A percentile compares a stretch with the other conserved stretches of the same genome.
Evolutionary conservation across 1,139 yeast species (phyloP).

Genomic region (Yamadazyma oceani): DNA sequence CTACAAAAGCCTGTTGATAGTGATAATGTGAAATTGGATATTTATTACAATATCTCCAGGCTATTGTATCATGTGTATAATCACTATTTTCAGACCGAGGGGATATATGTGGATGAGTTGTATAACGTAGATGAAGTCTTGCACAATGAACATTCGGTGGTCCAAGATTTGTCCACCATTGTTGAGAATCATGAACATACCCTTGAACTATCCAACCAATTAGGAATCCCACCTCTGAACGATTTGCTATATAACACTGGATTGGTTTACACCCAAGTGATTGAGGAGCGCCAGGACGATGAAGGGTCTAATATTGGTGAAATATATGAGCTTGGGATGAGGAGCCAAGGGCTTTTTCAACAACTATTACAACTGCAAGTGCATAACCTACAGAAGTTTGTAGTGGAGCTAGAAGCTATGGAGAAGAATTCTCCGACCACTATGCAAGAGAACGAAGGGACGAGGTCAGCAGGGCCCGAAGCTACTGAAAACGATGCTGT

Average conservation of each 20-base stretch:
- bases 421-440: not conserved
- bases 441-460: conserved; percentile 9
- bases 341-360: conserved; percentile 20
- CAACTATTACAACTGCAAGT: conserved; percentile 24
- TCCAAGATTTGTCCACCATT: conserved; percentile 36
- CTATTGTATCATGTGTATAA: conserved; percentile 50
- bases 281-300: conserved; percentile 36
- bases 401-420: conserved; percentile 22
- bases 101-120: conserved; percentile 37
- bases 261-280: conserved; percentile 46
- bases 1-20: conserved; percentile 7
- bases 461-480: too few species aligned
- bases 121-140: conserved; percentile 43
- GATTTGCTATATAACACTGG: conserved; percentile 50
- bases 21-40: conserved; percentile 27
- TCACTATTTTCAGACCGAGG: conserved; percentile 44
- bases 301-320: conserved; percentile 13
- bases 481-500: conserved; percentile 25
- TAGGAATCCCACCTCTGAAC: conserved; percentile 22
- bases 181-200: conserved; percentile 41
- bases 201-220: conserved; percentile 18
- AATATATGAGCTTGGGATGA: conserved; percentile 19
- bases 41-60: conserved; percentile 50
- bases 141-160: conserved; percentile 25
- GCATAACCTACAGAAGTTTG: conserved; percentile 26